Base-by-base conservation (phyloP, 2,329 filamentous ascomycete species). In the Monosporascus sp. region DNA sequence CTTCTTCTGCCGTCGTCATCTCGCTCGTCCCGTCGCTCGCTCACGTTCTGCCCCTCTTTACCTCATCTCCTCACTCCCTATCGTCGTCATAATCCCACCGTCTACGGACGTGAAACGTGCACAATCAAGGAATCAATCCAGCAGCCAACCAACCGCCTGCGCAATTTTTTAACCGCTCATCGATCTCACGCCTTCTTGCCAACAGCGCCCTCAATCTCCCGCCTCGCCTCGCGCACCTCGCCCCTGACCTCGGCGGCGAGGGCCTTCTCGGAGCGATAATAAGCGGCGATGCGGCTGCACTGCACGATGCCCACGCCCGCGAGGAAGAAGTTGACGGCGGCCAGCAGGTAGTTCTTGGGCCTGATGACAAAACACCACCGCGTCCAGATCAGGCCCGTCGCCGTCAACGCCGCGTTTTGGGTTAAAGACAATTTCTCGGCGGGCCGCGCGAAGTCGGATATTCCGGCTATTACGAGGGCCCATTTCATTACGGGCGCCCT, bases 401-500 rank as follows among this genome's bases (percentile, higher is more conserved):
- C 85, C 68, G 90, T 94, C 62, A 99, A 82, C 54, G 94, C 93
- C 49, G 79, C 79, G 77, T 97, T 99, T 75, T 97, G 92, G 31
- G 89, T 94, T 57, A 97, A 78, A 41, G 92, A 97, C 62, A 99
- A 89, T 72, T 91, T 90, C 72, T 95, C 89, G 58, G 89, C 90
- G 34, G 94, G 94, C 62, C 94, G 91, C 57, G 86, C 81, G 71
- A 99, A 89, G 77, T 99, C 94, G 64, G 90, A 86, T 69, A 96
- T 82, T 68, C 94, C 94, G 62, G 94, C 90, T 60, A 97, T 77
- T 72, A 97, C 94, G 66, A 99, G 80, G 64, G 83, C 84, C 94
- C 94, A 99, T 87, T 92, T 97, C 91, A 97, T 96, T 61, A 97
- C 86, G 54, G 93, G 93, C 45, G 93, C 92, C 90, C 89, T 93